A percentile compares a stretch with the other conserved stretches of the same genome.
Conservation (phyloP, 2,329 filamentous ascomycete species). For the Trichoderma koningiopsis region DNA sequence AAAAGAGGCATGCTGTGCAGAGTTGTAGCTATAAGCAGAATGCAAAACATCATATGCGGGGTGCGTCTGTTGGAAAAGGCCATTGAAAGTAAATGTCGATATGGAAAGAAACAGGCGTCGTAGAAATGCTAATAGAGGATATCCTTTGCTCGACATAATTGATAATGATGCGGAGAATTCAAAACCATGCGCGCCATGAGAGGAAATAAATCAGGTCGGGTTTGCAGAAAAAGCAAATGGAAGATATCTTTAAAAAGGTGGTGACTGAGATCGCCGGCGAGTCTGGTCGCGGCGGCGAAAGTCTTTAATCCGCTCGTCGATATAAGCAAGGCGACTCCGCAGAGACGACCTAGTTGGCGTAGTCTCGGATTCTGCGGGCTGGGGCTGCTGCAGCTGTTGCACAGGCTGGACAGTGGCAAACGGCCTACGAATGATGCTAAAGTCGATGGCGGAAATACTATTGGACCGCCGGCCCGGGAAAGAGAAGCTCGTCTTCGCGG, state of each 20-base stretch:
- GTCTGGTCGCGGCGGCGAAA: conserved; percentile 49
- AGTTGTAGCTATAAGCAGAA: neutral
- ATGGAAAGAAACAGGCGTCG: neutral
- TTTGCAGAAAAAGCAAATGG: conserved; percentile 37
- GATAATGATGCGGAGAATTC: neutral
- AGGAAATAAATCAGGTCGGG: conserved; percentile 27
- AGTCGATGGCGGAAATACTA: conserved; percentile 49
- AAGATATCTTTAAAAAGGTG: conserved; percentile 28
- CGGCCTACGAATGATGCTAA: conserved; percentile 50
- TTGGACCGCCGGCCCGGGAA: conserved; percentile 61
- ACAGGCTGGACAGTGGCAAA: conserved; percentile 58
- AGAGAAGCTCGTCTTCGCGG: conserved; percentile 55
- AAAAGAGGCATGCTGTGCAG: conserved; percentile 1
- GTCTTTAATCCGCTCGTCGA: conserved; percentile 60
- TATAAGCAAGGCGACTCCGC: conserved; percentile 57
- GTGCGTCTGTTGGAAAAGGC: neutral
- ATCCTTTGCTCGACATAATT: neutral
- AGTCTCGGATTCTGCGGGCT: conserved; percentile 36
- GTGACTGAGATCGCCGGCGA: conserved; percentile 53
- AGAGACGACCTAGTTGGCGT: conserved; percentile 46
- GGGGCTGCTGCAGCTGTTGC: conserved; percentile 41
- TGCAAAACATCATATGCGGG: neutral
- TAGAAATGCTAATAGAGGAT: neutral
- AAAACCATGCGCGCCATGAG: conserved; percentile 23
- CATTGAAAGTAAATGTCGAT: neutral